phyloP scores from a whole-genome alignment of 257 asterid species.

The Solanum pennellii region DNA sequence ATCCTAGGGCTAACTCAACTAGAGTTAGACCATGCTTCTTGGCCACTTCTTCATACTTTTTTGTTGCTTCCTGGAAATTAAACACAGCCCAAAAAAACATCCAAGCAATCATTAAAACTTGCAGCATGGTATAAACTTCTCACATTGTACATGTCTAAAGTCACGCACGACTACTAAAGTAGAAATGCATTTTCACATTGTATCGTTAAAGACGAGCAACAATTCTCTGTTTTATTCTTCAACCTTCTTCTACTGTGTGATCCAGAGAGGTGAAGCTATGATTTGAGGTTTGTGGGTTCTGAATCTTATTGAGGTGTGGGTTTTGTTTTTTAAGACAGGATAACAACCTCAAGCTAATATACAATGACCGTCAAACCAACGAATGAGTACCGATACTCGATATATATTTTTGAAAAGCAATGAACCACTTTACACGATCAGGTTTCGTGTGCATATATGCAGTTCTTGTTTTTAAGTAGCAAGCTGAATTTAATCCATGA shows the following conservation, averaged over 20 bases:
- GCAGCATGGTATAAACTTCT: neutral
- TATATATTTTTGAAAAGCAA: neutral
- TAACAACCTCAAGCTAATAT: neutral
- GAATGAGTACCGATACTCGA: neutral
- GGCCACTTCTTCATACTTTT: constrained; percentile 54
- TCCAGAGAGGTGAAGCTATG: neutral
- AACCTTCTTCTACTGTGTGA: neutral
- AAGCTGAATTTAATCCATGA: neutral
- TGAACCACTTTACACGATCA: neutral
- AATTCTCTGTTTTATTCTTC: neutral
- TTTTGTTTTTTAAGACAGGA: neutral
- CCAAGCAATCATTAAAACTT: neutral
- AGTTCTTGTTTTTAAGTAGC: neutral
- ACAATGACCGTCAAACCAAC: neutral
- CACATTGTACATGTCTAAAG: neutral
- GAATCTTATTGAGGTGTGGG: neutral
- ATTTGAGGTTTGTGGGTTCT: neutral
- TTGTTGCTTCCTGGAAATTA: constrained; percentile 63
- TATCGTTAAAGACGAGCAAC: neutral
- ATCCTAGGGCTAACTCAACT: constrained; percentile 74
- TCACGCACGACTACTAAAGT: neutral
- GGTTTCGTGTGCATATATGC: neutral
- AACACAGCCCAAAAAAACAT: neutral
- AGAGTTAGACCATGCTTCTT: constrained; percentile 62
- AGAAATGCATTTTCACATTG: neutral